Conservation (phyloP, 2,329 filamentous ascomycete species). For the Venturia oleaginea region DNA sequence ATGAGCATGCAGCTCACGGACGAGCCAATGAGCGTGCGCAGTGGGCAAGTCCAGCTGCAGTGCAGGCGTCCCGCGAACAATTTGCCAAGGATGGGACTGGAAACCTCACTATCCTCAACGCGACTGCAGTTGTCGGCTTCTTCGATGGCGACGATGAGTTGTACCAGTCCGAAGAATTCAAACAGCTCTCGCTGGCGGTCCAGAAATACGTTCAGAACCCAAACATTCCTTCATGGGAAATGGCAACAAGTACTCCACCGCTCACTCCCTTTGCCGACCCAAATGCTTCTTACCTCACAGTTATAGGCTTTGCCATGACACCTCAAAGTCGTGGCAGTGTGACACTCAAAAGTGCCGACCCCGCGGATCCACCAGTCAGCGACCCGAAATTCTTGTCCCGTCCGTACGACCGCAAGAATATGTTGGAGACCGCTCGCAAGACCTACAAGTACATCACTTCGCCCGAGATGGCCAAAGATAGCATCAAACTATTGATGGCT, state of each 20-base stretch:
- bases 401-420: slow-evolving; percentile 45
- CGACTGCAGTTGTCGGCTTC: slow-evolving; percentile 31
- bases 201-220: slow-evolving; percentile 38
- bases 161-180: slow-evolving; percentile 37
- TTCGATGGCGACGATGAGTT: slow-evolving; percentile 36
- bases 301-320: slow-evolving; percentile 44
- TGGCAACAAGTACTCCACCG: slow-evolving; percentile 34
- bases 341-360: slow-evolving; percentile 44
- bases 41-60: slow-evolving; percentile 2
- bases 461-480: slow-evolving; percentile 38
- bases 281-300: slow-evolving; percentile 35
- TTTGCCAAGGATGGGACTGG: slow-evolving; percentile 12
- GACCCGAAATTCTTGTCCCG: slow-evolving; percentile 45
- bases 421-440: slow-evolving; percentile 42
- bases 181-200: slow-evolving; percentile 35
- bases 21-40: neutral
- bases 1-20: slow-evolving; percentile 38
- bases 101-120: slow-evolving; percentile 17
- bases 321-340: slow-evolving; percentile 44
- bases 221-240: slow-evolving; percentile 50
- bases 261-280: slow-evolving; percentile 22
- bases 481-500: slow-evolving; percentile 31
- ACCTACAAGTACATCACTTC: slow-evolving; percentile 33
- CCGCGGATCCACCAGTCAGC: slow-evolving; percentile 41
- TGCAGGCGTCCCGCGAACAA: slow-evolving; percentile 1